Conservation (phyloP, 768 basidiomycete species). For the Calocybe gangraenosa region DNA sequence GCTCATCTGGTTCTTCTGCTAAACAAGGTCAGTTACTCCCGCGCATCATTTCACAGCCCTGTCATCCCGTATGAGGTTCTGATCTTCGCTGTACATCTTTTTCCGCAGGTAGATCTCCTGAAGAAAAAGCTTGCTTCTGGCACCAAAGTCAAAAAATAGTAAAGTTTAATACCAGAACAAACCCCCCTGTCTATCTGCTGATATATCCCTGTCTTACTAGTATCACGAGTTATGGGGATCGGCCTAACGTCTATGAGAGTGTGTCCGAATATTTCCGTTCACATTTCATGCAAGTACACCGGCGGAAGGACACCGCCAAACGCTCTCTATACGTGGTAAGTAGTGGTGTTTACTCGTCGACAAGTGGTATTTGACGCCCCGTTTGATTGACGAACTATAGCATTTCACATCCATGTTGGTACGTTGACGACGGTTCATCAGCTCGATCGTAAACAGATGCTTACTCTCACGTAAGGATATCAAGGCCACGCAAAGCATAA, state of each 20-base stretch:
- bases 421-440: constrained; percentile 3
- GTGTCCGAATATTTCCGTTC: constrained; percentile 79
- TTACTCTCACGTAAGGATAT: constrained; percentile 45
- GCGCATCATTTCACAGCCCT: background rate
- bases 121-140: constrained; percentile 68
- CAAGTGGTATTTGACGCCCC: background rate
- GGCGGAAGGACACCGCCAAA: constrained; percentile 54
- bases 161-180: constrained; percentile 6
- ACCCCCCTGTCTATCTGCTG: constrained; percentile 1
- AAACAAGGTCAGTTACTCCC: constrained; percentile 57
- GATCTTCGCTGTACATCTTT: constrained; percentile 1
- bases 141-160: constrained; percentile 73
- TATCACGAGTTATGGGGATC: constrained; percentile 73
- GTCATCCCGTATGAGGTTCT: background rate
- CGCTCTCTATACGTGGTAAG: constrained; percentile 64
- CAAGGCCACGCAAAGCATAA: constrained; percentile 61
- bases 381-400: constrained; percentile 25
- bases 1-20: constrained; percentile 73
- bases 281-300: constrained; percentile 78
- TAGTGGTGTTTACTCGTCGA: no score
- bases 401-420: constrained; percentile 74
- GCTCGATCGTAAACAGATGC: background rate
- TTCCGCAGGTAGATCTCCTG: constrained; percentile 61
- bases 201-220: constrained; percentile 28
- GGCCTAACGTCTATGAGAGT: constrained; percentile 65